Evolutionary conservation across 192 early-diverging fungal species (phyloP), one percentile per base, ranked within the genome.

Genomic region (Chytriomyces hyalinus): DNA sequence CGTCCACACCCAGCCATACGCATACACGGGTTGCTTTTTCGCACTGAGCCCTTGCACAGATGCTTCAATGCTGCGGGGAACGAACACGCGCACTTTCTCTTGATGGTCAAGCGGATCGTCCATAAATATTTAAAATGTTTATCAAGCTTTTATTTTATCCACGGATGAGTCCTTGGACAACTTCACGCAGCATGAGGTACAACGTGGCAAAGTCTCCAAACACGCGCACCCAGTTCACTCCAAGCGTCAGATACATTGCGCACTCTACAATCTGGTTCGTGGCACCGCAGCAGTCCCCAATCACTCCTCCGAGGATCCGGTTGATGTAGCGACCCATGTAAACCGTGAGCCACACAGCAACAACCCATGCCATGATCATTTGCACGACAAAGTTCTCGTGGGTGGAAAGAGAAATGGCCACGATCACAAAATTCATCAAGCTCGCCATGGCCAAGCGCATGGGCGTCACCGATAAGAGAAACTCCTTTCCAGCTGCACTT

Each of bases 261-360:
- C 64, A 47, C 72, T 82, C 81, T 4, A 82, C 77, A 53, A 82
- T 65, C 72, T 82, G 81, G 63, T 82, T 79, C 49, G 73, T 79
- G 4, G 81, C 81, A 5, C 81, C 81, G 13, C 73, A 57, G 28
- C 78, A 80, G 53, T 82, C 81, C 5, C 81, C 81, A 75, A 82
- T 80, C 22, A 82, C 81, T 3, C 81, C 81, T 13, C 68, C 77
- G 57, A 82, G 67, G 22, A 75, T 57, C 15, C 64, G 59, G 46
- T 72, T 70, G 15, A 82, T 70, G 36, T 77, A 78, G n/a, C 45
- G 11, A 5, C 81, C 81, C 71, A 73, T 57, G 17, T 8, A 11
- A 6, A 79, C 49, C 6, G 77, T 82, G 26, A 65, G 36, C 17
- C 20, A 70, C 10, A 43, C 28, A 13, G 68, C 9, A 6, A 76